A percentile compares a stretch with the other conserved stretches of the same genome.
Conservation (phyloP, 768 basidiomycete species). For the Tubosaeta brunneosetosa region DNA sequence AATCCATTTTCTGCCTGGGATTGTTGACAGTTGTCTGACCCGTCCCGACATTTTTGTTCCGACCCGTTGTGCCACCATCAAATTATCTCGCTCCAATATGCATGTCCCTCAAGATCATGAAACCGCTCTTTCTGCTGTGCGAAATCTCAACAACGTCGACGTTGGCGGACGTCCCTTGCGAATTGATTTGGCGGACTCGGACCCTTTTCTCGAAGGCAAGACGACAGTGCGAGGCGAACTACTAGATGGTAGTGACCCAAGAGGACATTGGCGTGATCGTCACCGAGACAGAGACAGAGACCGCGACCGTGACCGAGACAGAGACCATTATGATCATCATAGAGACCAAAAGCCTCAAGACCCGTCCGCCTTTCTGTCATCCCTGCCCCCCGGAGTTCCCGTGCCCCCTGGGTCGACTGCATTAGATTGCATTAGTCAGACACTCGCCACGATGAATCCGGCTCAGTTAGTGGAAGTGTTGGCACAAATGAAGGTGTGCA, state of each 20-base stretch:
- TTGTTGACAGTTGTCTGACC: constrained; percentile 35
- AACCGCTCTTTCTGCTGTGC: constrained; percentile 90
- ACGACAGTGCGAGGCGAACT: constrained; percentile 83
- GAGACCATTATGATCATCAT: constrained; percentile 28
- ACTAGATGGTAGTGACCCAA: constrained; percentile 53
- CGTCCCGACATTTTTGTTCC: constrained; percentile 21
- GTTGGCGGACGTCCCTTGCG: constrained; percentile 90
- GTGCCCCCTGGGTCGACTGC: constrained; percentile 66
- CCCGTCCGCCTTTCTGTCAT: constrained; percentile 52
- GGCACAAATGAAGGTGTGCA: constrained; percentile 93
- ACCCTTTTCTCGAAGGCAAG: constrained; percentile 88
- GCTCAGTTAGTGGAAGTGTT: constrained; percentile 87
- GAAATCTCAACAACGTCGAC: constrained; percentile 90
- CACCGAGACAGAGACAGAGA: constrained; percentile 53
- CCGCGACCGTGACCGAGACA: constrained; percentile 51
- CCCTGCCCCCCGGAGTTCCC: constrained; percentile 72
- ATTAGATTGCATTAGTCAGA: constrained; percentile 81
- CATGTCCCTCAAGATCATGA: constrained; percentile 69
- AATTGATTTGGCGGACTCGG: constrained; percentile 92
- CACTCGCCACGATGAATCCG: constrained; percentile 78
- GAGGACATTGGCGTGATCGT: constrained; percentile 40
- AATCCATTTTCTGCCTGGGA: constrained; percentile 27
- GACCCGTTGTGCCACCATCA: constrained; percentile 8
- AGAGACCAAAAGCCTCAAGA: constrained; percentile 37
- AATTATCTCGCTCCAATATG: constrained; percentile 3